Conservation (phyloP, 2,329 filamentous ascomycete genomes). For the Fusarium pseudocircinatum region DNA sequence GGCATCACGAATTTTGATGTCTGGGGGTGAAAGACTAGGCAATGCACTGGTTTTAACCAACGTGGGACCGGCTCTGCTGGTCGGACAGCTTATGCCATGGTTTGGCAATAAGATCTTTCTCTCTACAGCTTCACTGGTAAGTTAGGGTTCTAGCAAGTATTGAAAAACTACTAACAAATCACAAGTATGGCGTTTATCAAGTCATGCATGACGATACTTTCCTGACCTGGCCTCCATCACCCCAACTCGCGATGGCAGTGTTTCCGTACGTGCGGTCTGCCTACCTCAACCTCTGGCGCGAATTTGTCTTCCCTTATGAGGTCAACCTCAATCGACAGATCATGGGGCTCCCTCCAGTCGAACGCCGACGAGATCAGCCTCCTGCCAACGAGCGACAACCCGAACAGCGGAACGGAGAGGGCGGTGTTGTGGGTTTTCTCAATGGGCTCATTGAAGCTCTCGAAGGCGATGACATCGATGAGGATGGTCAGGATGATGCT, state of each 20-base stretch:
- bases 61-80: conserved; percentile 57
- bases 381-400: conserved; percentile 24
- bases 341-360: conserved; percentile 50
- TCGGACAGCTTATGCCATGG: conserved; percentile 56
- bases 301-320: conserved; percentile 59
- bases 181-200: conserved; percentile 59
- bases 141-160: conserved; percentile 15
- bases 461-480: conserved; percentile 48
- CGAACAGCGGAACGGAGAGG: conserved; percentile 40
- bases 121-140: conserved; percentile 55
- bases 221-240: conserved; percentile 63
- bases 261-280: conserved; percentile 58
- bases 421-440: conserved; percentile 49
- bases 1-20: conserved; percentile 31
- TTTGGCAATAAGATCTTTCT: conserved; percentile 55
- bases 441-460: conserved; percentile 51
- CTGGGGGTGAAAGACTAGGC: conserved; percentile 45
- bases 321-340: conserved; percentile 59
- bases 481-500: conserved; percentile 35
- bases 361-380: conserved; percentile 37
- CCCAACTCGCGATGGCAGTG: conserved; percentile 59
- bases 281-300: conserved; percentile 59
- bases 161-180: background rate
- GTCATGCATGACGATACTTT: conserved; percentile 57
- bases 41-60: conserved; percentile 54